phyloP scores from a whole-genome alignment of 179 eudicot genomes.

The Pouteria campechiana region DNA sequence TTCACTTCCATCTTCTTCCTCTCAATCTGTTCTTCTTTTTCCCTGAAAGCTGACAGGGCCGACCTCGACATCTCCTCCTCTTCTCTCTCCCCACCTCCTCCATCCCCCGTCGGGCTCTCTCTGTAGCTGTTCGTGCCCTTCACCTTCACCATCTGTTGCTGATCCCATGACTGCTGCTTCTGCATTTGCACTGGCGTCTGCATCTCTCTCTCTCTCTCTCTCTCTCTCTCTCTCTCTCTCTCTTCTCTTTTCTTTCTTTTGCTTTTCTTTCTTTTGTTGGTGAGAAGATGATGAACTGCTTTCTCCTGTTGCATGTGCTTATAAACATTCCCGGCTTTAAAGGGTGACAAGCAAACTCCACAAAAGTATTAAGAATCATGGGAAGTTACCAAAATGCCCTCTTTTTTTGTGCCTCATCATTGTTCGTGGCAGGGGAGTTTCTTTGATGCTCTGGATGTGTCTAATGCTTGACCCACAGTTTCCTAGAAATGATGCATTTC shows the following conservation, averaged over 20 bases:
- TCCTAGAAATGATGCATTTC: no score
- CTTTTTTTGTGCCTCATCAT: no score
- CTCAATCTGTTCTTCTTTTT: conserved; percentile 92
- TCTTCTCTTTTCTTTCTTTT: not conserved
- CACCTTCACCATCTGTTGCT: conserved; percentile 18
- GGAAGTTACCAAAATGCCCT: no score
- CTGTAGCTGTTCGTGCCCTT: conserved; percentile 50
- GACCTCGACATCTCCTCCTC: conserved; percentile 81
- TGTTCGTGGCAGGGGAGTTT: no score
- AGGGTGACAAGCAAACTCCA: no score
- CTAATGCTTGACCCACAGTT: no score
- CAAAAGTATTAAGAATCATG: no score
- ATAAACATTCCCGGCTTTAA: conserved; percentile 9
- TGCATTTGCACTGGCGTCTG: conserved; percentile 2
- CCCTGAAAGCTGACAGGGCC: conserved; percentile 67
- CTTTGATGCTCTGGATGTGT: no score
- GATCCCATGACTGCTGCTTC: conserved; percentile 17
- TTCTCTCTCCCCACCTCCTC: conserved; percentile 20
- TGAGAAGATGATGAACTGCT: conserved; percentile 6
- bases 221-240: conserved; percentile 7
- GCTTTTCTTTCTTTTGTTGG: conserved; percentile 10
- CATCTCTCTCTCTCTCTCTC: conserved; percentile 2
- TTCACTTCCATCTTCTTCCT: conserved; percentile 71
- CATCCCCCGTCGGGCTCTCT: conserved; percentile 14
- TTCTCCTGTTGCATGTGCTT: conserved; percentile 11